Evolutionary conservation across 2,329 filamentous ascomycete genomes (phyloP), one percentile per base, ranked within the genome.

Genomic region (Kalmusia sp.): DNA sequence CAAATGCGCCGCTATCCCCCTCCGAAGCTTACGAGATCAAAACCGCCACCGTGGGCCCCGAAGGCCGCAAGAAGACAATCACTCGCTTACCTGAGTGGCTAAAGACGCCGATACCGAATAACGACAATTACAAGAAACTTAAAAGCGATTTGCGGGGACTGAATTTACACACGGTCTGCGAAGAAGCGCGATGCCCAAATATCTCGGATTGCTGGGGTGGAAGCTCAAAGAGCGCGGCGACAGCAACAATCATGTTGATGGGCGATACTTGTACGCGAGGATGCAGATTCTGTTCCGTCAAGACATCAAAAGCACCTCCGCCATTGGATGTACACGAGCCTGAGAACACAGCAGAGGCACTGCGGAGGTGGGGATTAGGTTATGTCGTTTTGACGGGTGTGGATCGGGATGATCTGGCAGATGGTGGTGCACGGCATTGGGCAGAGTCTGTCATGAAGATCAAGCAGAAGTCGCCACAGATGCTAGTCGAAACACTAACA

Each of bases 201-300:
- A 96, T 99, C 56, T 92, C 90, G 59, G 93, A 98, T 74, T 99
- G 95, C 80, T 99, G 95, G 95, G 95, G 95, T 57, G 95, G 95
- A 28, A 87, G 83, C 70, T 86, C 89, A 74, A 96, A 96, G 80
- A 88, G 87, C 61, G 89, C 92, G 22, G 95, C 95, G 4, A 99
- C 95, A 27, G 95, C 95, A 2, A 99, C 95, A 9, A 98, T 99
- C 76, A 99, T 99, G 95, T 80, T 99, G 41, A 98, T 98, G 93
- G 95, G 95, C 60, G 95, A 99, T 75, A 98, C 93, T 7, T 99
- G 95, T 77, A 99, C 95, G 15, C 85, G 95, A 55, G 95, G 93
- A 15, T 99, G 95, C 77, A 87, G 95, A 48, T 99, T 99, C 81
- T 99, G 95, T 83, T 92, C 89, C 61, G 95, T 99, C 47, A 98